Evolutionary conservation across 1,139 yeast species (phyloP).

Genomic region (Candida anutae): DNA sequence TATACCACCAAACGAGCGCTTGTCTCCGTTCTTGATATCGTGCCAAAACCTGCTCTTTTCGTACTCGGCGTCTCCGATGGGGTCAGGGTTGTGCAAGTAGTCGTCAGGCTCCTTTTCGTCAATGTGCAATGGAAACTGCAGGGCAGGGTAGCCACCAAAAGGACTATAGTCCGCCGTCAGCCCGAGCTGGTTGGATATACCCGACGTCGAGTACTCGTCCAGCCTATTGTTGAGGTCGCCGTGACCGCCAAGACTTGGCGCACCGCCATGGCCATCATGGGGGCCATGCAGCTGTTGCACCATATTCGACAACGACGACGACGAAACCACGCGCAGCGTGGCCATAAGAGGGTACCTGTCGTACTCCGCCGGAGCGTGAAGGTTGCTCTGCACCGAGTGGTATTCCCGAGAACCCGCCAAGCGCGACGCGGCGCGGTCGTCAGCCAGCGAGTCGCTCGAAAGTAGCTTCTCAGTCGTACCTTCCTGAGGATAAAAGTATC

Average conservation of each 20-base stretch:
- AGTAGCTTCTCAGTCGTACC: slow-evolving; percentile 37
- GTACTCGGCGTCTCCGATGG: slow-evolving; percentile 22
- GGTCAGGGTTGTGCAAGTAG: slow-evolving; percentile 25
- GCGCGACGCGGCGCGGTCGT: slow-evolving; percentile 7
- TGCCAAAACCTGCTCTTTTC: slow-evolving; percentile 18
- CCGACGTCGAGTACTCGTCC: slow-evolving; percentile 8
- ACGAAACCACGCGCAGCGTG: slow-evolving; percentile 41
- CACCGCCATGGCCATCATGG: slow-evolving; percentile 11
- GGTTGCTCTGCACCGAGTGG: slow-evolving; percentile 6
- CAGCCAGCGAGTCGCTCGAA: slow-evolving; percentile 20
- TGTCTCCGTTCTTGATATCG: slow-evolving; percentile 19
- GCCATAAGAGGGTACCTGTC: slow-evolving; percentile 52
- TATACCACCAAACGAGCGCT: slow-evolving; percentile 16
- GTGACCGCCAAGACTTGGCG: slow-evolving; percentile 9
- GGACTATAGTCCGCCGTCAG: slow-evolving; percentile 15
- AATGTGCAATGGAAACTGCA: slow-evolving; percentile 21
- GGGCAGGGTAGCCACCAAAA: slow-evolving; percentile 26
- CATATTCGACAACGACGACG: slow-evolving; percentile 24
- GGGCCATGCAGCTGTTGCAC: slow-evolving; percentile 4
- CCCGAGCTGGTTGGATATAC: slow-evolving; percentile 9
- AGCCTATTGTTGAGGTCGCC: slow-evolving; percentile 3
- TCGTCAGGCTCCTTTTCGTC: slow-evolving; percentile 26
- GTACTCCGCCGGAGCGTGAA: slow-evolving; percentile 43
- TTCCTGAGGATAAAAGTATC: slow-evolving; percentile 32
- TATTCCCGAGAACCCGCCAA: not conserved